These are phyloP conservation scores for Hanseniaspora lachancei DNA, from an alignment of 805 yeast genomes.

Conservation along the genomic window DNA sequence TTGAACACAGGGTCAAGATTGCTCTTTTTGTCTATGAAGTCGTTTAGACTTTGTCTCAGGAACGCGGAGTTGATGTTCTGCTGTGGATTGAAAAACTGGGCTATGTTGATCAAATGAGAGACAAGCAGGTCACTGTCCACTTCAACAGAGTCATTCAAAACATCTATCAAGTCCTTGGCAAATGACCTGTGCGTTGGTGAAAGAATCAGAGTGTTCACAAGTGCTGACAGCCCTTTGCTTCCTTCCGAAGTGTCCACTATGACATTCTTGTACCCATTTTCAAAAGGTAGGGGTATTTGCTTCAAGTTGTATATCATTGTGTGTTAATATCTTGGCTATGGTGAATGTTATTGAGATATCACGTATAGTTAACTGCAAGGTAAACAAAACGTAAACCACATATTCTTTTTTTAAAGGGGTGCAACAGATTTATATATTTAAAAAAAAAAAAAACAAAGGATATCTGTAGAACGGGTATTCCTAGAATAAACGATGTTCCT, in stretches of 20 bases:
- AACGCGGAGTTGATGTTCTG: constrained; percentile 1
- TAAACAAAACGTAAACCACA: too few relatives aligned
- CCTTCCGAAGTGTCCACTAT: background rate
- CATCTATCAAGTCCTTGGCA: background rate
- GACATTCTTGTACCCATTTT: constrained; percentile 5
- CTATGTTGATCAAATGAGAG: background rate
- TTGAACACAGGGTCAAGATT: constrained; percentile 51
- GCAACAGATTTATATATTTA: too few relatives aligned
- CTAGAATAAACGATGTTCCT: too few relatives aligned
- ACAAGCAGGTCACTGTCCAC: background rate
- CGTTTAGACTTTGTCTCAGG: background rate
- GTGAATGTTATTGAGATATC: too few relatives aligned
- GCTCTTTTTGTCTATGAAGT: constrained; percentile 30
- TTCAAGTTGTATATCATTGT: background rate
- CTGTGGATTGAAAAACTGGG: constrained; percentile 3
- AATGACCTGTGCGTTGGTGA: background rate
- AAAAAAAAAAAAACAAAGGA: too few relatives aligned
- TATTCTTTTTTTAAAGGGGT: too few relatives aligned
- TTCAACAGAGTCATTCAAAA: background rate
- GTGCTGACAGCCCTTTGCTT: constrained; percentile 9
- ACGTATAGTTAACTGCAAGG: too few relatives aligned
- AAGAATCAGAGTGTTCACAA: constrained; percentile 1
- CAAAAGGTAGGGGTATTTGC: constrained; percentile 6
- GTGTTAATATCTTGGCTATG: background rate
- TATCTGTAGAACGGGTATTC: too few relatives aligned